phyloP scores from a whole-genome alignment of 2,329 filamentous ascomycete species.

The Sporothrix inflata region DNA sequence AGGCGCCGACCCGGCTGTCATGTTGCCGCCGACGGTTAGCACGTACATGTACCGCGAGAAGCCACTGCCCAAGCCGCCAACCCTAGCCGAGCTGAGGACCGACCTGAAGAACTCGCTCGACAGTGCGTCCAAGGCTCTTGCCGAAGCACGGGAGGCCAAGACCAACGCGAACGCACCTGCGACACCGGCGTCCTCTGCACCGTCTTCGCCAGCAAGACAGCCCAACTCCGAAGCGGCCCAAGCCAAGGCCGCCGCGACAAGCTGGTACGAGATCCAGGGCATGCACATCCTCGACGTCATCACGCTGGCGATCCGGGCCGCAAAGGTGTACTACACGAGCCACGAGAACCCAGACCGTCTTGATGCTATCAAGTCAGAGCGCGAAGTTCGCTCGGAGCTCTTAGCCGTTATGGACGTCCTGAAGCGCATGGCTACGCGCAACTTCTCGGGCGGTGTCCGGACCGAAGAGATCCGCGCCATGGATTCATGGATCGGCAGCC shows the following conservation, averaged over 20 bases:
- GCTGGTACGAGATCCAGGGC: slow-evolving; percentile 86
- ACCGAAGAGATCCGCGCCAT: slow-evolving; percentile 78
- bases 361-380: slow-evolving; percentile 85
- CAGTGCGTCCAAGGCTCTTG: slow-evolving; percentile 69
- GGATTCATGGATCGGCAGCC: slow-evolving; percentile 75
- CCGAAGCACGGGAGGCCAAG: slow-evolving; percentile 56
- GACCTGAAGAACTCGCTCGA: slow-evolving; percentile 69
- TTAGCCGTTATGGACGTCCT: slow-evolving; percentile 86
- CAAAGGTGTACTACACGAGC: slow-evolving; percentile 94
- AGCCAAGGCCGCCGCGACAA: slow-evolving; percentile 41
- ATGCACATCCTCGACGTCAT: slow-evolving; percentile 90
- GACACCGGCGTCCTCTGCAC: slow-evolving; percentile 14
- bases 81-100: slow-evolving; percentile 74
- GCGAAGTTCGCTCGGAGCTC: slow-evolving; percentile 79
- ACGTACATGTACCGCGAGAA: slow-evolving; percentile 89
- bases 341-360: slow-evolving; percentile 86
- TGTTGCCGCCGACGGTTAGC: slow-evolving; percentile 96
- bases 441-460: slow-evolving; percentile 81
- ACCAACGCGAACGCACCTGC: slow-evolving; percentile 30
- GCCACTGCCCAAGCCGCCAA: slow-evolving; percentile 80
- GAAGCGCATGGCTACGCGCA: slow-evolving; percentile 86
- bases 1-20: slow-evolving; percentile 69
- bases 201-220: slow-evolving; percentile 23
- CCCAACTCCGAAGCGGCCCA: slow-evolving; percentile 23
- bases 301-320: slow-evolving; percentile 92